Evolutionary conservation across 2,329 filamentous ascomycete genomes (phyloP), one percentile per base, ranked within the genome.

Genomic region (Aspergillus sp.): DNA sequence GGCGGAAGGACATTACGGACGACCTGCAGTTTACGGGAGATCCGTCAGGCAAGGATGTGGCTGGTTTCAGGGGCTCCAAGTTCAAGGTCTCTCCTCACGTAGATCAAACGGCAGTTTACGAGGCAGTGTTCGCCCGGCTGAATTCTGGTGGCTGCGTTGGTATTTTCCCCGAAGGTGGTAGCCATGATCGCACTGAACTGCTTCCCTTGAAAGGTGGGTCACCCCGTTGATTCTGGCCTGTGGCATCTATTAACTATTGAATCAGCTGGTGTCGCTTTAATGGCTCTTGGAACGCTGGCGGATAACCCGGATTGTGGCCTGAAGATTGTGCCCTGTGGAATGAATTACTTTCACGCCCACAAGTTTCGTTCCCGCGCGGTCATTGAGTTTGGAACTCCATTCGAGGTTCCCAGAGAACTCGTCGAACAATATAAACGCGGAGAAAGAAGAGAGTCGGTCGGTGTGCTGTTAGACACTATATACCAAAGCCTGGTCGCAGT

Each of bases 311-410:
- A 94, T 64, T 96, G 91, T 71, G 92, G 91, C 31, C 81, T 99
- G 62, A 96, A 93, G 77, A 97, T 99, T 68, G 91, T 99, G 24
- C 95, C 95, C 3, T 93, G 95, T 54, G 94, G 94, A 69, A 97
- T 99, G 94, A 99, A 99, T 77, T 99, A 99, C 78, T 99, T 99
- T 79, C 94, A 98, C 77, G 91, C 94, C 0, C 94, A 99, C 83
- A 99, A 98, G 76, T 99, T 99, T 78, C 90, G 94, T 50, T 98
- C 94, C 64, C 87, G 95, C 73, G 95, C 94, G 39, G 94, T 99
- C 4, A 88, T 98, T 61, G 95, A 99, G 73, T 99, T 98, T 69
- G 95, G 95, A 9, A 88, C 87, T 26, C 92, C 95, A 0, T 88
- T 98, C 63, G 90, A 96, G 65, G 87, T 98, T 10, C 90, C 92